Conservation (phyloP, 768 basidiomycete species). For the Suillus brevipes region DNA sequence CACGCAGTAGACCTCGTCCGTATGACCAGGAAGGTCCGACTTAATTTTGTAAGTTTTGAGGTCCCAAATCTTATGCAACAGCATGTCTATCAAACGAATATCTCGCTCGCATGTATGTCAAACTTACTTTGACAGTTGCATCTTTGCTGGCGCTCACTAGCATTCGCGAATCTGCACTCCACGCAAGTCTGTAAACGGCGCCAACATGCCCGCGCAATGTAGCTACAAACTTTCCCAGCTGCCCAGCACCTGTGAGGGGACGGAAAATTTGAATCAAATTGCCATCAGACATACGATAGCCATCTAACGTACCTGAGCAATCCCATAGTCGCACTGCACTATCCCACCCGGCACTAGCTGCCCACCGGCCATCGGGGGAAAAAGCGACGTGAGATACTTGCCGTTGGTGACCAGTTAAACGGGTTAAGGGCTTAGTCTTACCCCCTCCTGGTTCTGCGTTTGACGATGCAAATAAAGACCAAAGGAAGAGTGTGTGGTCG, state of each 20-base stretch:
- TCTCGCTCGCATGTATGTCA: neutral
- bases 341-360: slow-evolving; percentile 91
- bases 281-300: slow-evolving; percentile 14
- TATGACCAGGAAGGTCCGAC: slow-evolving; percentile 91
- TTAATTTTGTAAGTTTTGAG: slow-evolving; percentile 95
- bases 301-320: slow-evolving; percentile 50
- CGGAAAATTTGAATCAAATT: neutral
- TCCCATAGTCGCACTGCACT: slow-evolving; percentile 93
- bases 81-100: neutral
- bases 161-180: slow-evolving; percentile 93
- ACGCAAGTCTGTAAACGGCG: slow-evolving; percentile 90
- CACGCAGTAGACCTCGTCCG: slow-evolving; percentile 98
- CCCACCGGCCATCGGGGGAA: slow-evolving; percentile 90
- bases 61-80: slow-evolving; percentile 81
- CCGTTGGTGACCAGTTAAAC: slow-evolving; percentile 92
- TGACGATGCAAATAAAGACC: slow-evolving; percentile 73
- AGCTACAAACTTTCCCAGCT: slow-evolving; percentile 84
- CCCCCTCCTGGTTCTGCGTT: slow-evolving; percentile 33
- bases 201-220: slow-evolving; percentile 91
- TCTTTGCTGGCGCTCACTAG: slow-evolving; percentile 95
- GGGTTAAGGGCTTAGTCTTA: slow-evolving; percentile 67
- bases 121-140: slow-evolving; percentile 85
- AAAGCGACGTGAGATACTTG: slow-evolving; percentile 94
- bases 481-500: slow-evolving; percentile 96
- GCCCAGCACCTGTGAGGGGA: slow-evolving; percentile 36